Percentiles rank a stretch among this genome's conserved stretches.
Conservation (phyloP, 495 filamentous ascomycete genomes). For the Mytilinidion resinicola region DNA sequence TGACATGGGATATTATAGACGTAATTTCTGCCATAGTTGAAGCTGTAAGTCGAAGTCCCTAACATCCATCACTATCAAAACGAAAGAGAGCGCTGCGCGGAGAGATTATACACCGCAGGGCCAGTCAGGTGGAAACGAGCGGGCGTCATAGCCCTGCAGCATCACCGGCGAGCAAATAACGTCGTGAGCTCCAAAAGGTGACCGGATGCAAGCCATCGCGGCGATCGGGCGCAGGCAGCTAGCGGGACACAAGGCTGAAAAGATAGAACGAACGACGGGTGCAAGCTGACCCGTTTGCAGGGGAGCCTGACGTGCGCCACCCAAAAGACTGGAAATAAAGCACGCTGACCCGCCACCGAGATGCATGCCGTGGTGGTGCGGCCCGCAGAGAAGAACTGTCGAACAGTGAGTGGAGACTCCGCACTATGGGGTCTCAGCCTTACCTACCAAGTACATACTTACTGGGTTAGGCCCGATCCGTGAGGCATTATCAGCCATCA, state of each 20-base stretch:
- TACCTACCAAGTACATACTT: too few relatives aligned
- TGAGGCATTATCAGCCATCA: too few relatives aligned
- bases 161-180: background rate
- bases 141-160: background rate
- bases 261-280: background rate
- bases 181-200: background rate
- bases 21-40: constrained; percentile 1
- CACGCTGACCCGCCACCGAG: background rate
- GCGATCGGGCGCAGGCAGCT: background rate
- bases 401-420: background rate
- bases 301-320: background rate
- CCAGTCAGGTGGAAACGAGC: background rate
- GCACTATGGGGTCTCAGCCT: background rate
- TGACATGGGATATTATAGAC: constrained; percentile 7
- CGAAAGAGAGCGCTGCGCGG: background rate
- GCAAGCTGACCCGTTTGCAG: background rate
- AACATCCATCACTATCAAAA: background rate
- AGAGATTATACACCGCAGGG: background rate
- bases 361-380: background rate
- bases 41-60: background rate
- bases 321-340: background rate
- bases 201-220: background rate
- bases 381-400: background rate
- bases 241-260: background rate
- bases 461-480: too few relatives aligned